These are phyloP conservation scores for Apiospora arundinis DNA, from an alignment of 2,329 filamentous ascomycete species.

Conservation along the genomic window DNA sequence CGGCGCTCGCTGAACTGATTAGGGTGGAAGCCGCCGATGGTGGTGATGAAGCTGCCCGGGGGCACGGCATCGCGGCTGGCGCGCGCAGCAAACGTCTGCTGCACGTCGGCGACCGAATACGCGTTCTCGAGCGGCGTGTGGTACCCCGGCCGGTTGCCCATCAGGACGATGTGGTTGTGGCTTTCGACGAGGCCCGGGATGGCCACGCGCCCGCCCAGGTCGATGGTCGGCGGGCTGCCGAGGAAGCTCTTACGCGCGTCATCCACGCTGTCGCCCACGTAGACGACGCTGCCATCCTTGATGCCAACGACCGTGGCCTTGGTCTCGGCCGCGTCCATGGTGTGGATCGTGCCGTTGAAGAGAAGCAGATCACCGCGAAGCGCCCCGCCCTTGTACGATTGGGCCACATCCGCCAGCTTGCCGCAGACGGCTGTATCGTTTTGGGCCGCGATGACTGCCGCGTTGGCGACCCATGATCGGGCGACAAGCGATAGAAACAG, in stretches of 20 bases:
- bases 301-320: slow-evolving; percentile 33
- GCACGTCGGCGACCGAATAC: slow-evolving; percentile 35
- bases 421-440: neutral
- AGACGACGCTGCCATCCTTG: slow-evolving; percentile 33
- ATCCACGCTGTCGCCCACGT: slow-evolving; percentile 32
- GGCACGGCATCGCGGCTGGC: slow-evolving; percentile 26
- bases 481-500: neutral
- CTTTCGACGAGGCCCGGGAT: slow-evolving; percentile 38
- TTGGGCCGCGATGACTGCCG: neutral
- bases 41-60: slow-evolving; percentile 34
- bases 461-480: neutral
- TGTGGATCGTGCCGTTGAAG: slow-evolving; percentile 37
- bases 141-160: slow-evolving; percentile 38
- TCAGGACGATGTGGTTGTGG: slow-evolving; percentile 39
- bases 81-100: slow-evolving; percentile 28
- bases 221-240: slow-evolving; percentile 27
- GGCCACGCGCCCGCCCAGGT: slow-evolving; percentile 32
- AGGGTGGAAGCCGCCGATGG: slow-evolving; percentile 38
- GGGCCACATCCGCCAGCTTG: neutral
- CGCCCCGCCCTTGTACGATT: slow-evolving; percentile 23
- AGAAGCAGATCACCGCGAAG: slow-evolving; percentile 33
- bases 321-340: slow-evolving; percentile 29
- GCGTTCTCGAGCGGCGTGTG: slow-evolving; percentile 38
- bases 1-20: slow-evolving; percentile 36
- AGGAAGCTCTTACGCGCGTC: slow-evolving; percentile 28